A percentile compares a stretch with the other conserved stretches of the same genome.
Evolutionary conservation across 164 flowering plant genomes (phyloP).

Genomic region (Taxillus chinensis): DNA sequence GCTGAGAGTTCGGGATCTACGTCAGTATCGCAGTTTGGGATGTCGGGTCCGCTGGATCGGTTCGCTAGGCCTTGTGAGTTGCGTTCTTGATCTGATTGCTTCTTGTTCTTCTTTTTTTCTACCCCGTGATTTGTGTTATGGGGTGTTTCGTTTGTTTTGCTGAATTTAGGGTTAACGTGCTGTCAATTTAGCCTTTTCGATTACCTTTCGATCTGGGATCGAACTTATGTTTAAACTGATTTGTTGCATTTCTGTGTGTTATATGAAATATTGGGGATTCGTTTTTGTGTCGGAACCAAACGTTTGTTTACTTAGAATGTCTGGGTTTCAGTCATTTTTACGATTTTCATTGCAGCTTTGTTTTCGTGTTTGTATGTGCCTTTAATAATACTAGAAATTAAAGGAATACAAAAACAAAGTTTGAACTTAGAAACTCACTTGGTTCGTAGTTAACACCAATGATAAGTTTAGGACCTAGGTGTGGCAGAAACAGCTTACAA

Average conservation of each 20-base stretch:
- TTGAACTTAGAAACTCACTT: no score
- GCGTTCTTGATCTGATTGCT: background rate
- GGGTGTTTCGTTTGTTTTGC: background rate
- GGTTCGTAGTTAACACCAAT: no score
- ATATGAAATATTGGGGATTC: no score
- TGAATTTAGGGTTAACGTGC: background rate
- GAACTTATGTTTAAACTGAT: background rate
- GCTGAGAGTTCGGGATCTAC: background rate
- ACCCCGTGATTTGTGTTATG: background rate
- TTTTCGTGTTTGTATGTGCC: no score
- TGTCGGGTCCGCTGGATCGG: slow-evolving; percentile 59
- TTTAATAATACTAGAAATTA: no score
- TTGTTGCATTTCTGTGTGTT: background rate
- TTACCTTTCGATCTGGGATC: background rate
- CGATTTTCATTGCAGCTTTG: no score
- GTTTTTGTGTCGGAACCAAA: no score
- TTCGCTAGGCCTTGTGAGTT: slow-evolving; percentile 57
- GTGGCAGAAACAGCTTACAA: no score
- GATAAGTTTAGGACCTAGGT: no score
- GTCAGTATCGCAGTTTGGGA: slow-evolving; percentile 11
- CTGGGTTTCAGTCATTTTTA: no score
- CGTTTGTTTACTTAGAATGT: no score
- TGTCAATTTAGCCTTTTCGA: background rate
- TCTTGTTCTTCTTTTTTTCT: background rate
- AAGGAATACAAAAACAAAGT: no score